phyloP scores from a whole-genome alignment of 768 basidiomycete genomes.

The Scleroderma bovista region DNA sequence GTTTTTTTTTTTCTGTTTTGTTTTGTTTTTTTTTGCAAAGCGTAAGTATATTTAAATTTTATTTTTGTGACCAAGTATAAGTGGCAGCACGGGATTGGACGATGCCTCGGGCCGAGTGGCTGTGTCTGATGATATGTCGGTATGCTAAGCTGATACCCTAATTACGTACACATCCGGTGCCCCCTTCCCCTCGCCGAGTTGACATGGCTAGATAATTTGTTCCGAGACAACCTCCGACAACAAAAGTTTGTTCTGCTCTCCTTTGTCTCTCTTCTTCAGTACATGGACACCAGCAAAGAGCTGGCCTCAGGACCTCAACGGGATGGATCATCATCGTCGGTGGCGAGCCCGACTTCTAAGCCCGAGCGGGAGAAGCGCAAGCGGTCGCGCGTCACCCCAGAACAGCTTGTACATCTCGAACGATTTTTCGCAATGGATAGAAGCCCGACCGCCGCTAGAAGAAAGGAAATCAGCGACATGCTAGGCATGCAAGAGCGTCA shows the following conservation, averaged over 20 bases:
- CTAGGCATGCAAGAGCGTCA: slow-evolving; percentile 84
- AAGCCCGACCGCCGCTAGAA: slow-evolving; percentile 63
- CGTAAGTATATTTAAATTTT: slow-evolving; percentile 35
- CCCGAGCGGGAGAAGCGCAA: slow-evolving; percentile 57
- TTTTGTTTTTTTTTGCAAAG: slow-evolving; percentile 19
- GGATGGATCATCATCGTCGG: slow-evolving; percentile 19
- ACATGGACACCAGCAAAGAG: neutral
- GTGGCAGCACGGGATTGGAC: neutral
- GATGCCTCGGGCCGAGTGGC: slow-evolving; percentile 2
- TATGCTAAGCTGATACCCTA: neutral
- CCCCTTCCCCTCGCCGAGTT: neutral
- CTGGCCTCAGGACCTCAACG: slow-evolving; percentile 33
- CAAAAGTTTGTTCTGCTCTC: slow-evolving; percentile 14
- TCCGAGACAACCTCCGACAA: slow-evolving; percentile 13
- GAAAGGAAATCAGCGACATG: slow-evolving; percentile 67
- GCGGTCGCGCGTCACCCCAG: slow-evolving; percentile 72
- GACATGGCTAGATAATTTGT: slow-evolving; percentile 2
- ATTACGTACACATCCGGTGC: neutral
- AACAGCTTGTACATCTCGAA: slow-evolving; percentile 74
- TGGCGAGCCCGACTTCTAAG: slow-evolving; percentile 21
- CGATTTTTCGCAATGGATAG: slow-evolving; percentile 62
- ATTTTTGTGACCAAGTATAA: no score
- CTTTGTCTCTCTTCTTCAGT: neutral
- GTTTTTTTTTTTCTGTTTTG: slow-evolving; percentile 18
- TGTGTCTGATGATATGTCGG: slow-evolving; percentile 1